Percentiles rank a stretch among this genome's conserved stretches.
Conservation (phyloP, 805 yeast genomes). For the Candida silvatica region DNA sequence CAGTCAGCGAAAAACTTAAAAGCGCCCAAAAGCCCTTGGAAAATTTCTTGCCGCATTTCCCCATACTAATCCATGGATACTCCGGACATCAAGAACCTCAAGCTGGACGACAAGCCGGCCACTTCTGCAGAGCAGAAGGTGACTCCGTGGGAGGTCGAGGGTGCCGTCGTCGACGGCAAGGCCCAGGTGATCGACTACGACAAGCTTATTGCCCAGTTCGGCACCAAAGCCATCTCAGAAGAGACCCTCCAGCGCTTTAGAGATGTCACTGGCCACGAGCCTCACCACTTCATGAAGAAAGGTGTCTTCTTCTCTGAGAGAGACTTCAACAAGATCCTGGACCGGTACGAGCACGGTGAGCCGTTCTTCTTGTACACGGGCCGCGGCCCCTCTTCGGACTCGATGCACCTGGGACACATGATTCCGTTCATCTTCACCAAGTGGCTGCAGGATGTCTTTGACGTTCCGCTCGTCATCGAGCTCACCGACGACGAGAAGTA, state of each 20-base stretch:
- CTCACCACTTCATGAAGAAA: slow-evolving; percentile 83
- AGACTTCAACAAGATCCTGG: slow-evolving; percentile 70
- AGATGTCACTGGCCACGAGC: slow-evolving; percentile 78
- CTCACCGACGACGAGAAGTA: slow-evolving; percentile 97
- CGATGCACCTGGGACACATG: slow-evolving; percentile 96
- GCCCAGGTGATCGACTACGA: slow-evolving; percentile 90
- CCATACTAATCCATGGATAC: too few species aligned
- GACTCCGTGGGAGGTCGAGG: slow-evolving; percentile 99
- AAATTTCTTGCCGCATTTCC: too few species aligned
- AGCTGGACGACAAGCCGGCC: not conserved
- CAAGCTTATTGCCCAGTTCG: slow-evolving; percentile 78
- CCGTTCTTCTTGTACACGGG: slow-evolving; percentile 96
- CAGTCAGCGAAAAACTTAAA: too few species aligned
- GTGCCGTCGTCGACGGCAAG: slow-evolving; percentile 93
- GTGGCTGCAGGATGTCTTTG: slow-evolving; percentile 97
- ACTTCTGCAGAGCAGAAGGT: slow-evolving; percentile 40
- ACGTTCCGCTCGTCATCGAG: slow-evolving; percentile 89
- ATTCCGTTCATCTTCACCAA: slow-evolving; percentile 92
- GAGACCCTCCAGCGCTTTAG: slow-evolving; percentile 73
- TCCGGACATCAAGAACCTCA: not conserved
- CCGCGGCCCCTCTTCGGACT: slow-evolving; percentile 91
- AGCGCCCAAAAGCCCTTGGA: too few species aligned
- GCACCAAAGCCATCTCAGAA: slow-evolving; percentile 62
- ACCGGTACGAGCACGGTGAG: slow-evolving; percentile 87
- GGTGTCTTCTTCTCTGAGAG: slow-evolving; percentile 93